Evolutionary conservation across 441 rosid genomes (phyloP), one percentile per base, ranked within the genome.

Genomic region (Iberis amara): DNA sequence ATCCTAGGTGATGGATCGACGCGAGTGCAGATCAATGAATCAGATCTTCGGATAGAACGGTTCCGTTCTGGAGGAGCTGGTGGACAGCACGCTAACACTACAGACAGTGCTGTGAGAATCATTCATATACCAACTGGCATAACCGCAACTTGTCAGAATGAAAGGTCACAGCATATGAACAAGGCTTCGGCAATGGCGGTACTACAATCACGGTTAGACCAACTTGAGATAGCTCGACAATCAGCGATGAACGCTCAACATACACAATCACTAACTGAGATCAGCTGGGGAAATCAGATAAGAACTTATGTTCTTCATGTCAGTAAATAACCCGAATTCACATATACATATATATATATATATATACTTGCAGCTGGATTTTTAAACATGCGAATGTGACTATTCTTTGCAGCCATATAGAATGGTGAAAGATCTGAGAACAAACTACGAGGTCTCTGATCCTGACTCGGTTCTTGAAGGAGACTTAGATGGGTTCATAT

Each of bases 141-240:
- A 59, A 82, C 94, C 11, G 96, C 91, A 44, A 83, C 96, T 33
- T 86, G 89, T 74, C 94, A 84, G 57, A 92, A 88, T 30, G 96
- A 92, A 79, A 86, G 98, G 98, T 91, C 94, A 24, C 98, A 91
- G 31, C 98, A 88, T 70, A 75, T 69, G 76, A 88, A 88, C 61
- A 92, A 88, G 77, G 94, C 95, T 60, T 82, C 94, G n/a, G 96
- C 98, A 50, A 85, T 91, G 95, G 82, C 87, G 3, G 98, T 91
- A 64, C 82, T 91, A 32, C 98, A 91, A 65, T 91, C 95, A 61
- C 83, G 94, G 64, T 47, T 92, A 59, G 94, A 92, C 73, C 95
- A 82, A 76, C 94, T 82, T 4, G 95, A 88, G 80, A 79, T 86
- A 74, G 81, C 86, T 45, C 89, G 94, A 28, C 96, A 86, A 73